phyloP scores from a whole-genome alignment of 2,329 filamentous ascomycete genomes.

The Aspergillus pseudoviridinutans region DNA sequence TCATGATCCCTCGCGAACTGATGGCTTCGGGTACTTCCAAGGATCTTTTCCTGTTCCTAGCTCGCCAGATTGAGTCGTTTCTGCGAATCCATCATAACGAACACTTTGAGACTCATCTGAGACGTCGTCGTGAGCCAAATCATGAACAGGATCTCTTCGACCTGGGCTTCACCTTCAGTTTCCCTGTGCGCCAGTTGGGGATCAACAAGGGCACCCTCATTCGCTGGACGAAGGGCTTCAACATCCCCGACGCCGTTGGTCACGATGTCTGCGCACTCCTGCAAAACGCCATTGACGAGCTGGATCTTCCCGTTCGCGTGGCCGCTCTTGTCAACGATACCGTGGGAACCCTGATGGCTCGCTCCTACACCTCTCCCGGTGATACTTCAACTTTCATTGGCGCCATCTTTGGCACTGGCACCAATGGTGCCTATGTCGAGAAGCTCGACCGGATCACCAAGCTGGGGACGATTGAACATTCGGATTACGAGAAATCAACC shows the following conservation, averaged over 20 bases:
- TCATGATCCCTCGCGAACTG: conserved; percentile 80
- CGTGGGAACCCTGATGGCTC: conserved; percentile 94
- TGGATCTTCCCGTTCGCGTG: conserved; percentile 86
- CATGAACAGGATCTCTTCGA: conserved; percentile 78
- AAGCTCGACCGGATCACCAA: conserved; percentile 84
- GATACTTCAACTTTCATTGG: conserved; percentile 85
- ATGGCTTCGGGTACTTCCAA: conserved; percentile 85
- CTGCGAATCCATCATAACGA: conserved; percentile 82
- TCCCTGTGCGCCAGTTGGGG: conserved; percentile 87
- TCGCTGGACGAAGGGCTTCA: conserved; percentile 98
- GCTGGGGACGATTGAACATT: conserved; percentile 52
- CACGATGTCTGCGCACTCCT: conserved; percentile 91
- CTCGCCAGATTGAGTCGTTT: conserved; percentile 87
- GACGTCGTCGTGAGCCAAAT: conserved; percentile 60
- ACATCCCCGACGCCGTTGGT: conserved; percentile 89
- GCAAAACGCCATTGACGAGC: conserved; percentile 81
- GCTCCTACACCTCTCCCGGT: conserved; percentile 88
- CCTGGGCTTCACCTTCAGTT: conserved; percentile 98
- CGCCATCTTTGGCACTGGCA: conserved; percentile 95
- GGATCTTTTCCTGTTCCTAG: conserved; percentile 88
- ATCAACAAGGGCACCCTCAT: conserved; percentile 95
- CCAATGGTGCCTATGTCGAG: conserved; percentile 96
- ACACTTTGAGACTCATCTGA: conserved; percentile 70
- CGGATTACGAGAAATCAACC: conserved; percentile 68
- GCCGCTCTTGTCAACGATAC: conserved; percentile 96